Percentiles rank a stretch among this genome's conserved stretches.
phyloP scores from a whole-genome alignment of 768 basidiomycete species.

The Trametes elegans region DNA sequence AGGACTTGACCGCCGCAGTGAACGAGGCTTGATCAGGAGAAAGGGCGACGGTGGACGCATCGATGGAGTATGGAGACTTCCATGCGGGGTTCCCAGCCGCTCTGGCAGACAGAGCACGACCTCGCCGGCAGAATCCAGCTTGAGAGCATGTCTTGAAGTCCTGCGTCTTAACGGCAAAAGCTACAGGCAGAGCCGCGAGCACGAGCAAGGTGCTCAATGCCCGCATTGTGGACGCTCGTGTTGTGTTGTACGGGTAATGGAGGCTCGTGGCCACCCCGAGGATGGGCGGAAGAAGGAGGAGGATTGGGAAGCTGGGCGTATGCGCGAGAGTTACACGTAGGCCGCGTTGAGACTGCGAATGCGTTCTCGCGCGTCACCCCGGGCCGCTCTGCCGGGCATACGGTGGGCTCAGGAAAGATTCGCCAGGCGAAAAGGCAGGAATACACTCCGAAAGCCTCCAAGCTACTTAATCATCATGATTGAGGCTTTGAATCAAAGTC shows the following conservation, averaged over 20 bases:
- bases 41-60: slow-evolving; percentile 51
- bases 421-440: no score
- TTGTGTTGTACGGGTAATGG: no score
- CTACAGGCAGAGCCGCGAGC: slow-evolving; percentile 31
- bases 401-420: no score
- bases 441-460: no score
- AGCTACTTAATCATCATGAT: no score
- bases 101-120: slow-evolving; percentile 78
- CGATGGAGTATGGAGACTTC: slow-evolving; percentile 85
- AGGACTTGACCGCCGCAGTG: slow-evolving; percentile 73
- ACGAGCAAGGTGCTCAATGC: slow-evolving; percentile 29
- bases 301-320: no score
- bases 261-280: no score
- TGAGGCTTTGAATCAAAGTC: no score
- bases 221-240: no score
- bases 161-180: slow-evolving; percentile 65
- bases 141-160: slow-evolving; percentile 97
- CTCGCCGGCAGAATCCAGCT: slow-evolving; percentile 91
- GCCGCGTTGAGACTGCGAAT: not conserved
- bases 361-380: no score
- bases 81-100: slow-evolving; percentile 63
- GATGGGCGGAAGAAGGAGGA: not conserved
- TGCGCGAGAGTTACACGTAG: not conserved
- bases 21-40: slow-evolving; percentile 57
- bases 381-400: no score